These are phyloP conservation scores for Eucalyptus polybractea DNA, from an alignment of 345 rosid species.

Conservation along the genomic window DNA sequence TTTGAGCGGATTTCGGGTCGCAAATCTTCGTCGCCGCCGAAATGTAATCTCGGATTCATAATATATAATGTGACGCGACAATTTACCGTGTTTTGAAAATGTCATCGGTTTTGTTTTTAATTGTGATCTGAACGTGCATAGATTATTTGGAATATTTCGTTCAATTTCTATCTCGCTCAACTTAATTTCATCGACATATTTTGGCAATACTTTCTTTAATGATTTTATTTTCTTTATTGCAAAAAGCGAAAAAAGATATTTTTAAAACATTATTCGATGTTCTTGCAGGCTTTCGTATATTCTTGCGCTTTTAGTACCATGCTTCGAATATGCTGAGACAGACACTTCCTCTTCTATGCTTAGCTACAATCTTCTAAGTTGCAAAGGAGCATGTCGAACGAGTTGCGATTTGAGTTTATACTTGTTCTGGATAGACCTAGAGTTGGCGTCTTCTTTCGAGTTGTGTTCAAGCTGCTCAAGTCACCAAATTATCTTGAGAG, in stretches of 20 bases:
- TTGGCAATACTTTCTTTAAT: not conserved
- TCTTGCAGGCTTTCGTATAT: not conserved
- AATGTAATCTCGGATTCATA: not conserved
- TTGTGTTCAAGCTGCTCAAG: not conserved
- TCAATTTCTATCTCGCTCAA: not conserved
- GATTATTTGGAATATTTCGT: too few relatives aligned
- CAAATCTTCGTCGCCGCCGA: not conserved
- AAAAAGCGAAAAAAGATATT: accelerated
- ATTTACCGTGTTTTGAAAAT: not conserved
- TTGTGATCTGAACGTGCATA: not conserved
- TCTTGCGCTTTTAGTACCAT: not conserved
- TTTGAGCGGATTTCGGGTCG: not conserved
- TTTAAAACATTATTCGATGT: accelerated
- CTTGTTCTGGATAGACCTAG: accelerated
- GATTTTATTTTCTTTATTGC: not conserved
- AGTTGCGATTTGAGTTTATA: accelerated
- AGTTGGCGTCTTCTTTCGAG: accelerated
- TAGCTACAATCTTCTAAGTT: not conserved
- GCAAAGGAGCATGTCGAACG: not conserved
- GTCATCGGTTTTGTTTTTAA: not conserved
- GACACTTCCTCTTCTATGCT: not conserved
- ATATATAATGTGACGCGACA: accelerated
- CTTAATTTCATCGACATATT: accelerated
- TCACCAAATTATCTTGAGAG: not conserved
- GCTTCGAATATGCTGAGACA: too few relatives aligned